Conservation (phyloP, 2,329 filamentous ascomycete species). For the Sphaerulina populicola region DNA sequence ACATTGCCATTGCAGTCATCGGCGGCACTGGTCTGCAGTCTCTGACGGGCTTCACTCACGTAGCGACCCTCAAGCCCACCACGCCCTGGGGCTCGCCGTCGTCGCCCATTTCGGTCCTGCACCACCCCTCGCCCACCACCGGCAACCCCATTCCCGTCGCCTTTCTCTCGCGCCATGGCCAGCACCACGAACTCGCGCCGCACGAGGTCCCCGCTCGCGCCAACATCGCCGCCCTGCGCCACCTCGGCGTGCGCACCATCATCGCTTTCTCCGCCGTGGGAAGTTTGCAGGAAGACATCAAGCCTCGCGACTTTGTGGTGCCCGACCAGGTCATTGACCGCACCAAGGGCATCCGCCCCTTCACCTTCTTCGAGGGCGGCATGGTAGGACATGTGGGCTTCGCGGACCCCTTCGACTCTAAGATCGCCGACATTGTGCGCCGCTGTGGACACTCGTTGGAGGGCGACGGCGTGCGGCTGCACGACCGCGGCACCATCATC, state of each 20-base stretch:
- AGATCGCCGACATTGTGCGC: constrained; percentile 66
- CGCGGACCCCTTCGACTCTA: constrained; percentile 84
- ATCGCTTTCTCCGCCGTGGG: constrained; percentile 95
- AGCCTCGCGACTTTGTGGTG: constrained; percentile 91
- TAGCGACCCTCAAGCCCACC: constrained; percentile 64
- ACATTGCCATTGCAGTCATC: constrained; percentile 45
- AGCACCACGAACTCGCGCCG: constrained; percentile 79
- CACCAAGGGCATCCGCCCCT: constrained; percentile 87
- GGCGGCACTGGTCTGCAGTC: constrained; percentile 80
- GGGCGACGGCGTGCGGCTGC: constrained; percentile 75
- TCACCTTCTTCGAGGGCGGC: constrained; percentile 90
- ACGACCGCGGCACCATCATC: constrained; percentile 74
- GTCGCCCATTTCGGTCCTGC: constrained; percentile 73
- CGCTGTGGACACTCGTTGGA: constrained; percentile 67
- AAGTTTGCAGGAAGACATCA: constrained; percentile 82
- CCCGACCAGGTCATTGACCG: constrained; percentile 96
- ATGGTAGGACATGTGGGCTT: constrained; percentile 92
- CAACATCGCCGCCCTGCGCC: constrained; percentile 95
- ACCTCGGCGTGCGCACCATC: constrained; percentile 78
- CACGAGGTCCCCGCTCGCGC: constrained; percentile 92
- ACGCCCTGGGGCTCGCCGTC: constrained; percentile 86
- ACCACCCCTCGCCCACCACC: constrained; percentile 67
- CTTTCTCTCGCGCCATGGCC: constrained; percentile 87
- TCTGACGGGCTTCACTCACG: constrained; percentile 76
- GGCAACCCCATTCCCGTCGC: constrained; percentile 59